These are phyloP conservation scores for Sporothrix euskadiensis DNA, from an alignment of 2,329 filamentous ascomycete species.

Conservation along the genomic window DNA sequence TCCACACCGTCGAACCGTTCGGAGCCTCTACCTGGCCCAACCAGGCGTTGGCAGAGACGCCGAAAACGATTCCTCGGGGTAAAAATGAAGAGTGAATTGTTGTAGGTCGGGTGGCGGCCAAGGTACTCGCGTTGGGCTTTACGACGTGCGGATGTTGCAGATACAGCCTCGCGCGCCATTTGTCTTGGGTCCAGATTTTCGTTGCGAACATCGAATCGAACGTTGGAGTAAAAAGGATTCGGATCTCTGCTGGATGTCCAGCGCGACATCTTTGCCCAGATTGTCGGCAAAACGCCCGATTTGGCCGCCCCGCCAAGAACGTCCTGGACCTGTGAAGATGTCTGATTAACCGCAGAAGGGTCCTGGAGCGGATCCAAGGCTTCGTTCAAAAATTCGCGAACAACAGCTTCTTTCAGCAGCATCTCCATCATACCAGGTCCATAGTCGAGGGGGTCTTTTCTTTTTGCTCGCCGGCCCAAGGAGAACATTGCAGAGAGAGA, in stretches of 20 bases:
- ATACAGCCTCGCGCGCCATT: constrained; percentile 88
- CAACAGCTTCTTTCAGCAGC: constrained; percentile 93
- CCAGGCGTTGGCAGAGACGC: constrained; percentile 80
- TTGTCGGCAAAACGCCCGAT: constrained; percentile 58
- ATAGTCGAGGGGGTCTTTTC: constrained; percentile 84
- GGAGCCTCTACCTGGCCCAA: constrained; percentile 83
- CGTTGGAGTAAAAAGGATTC: constrained; percentile 89
- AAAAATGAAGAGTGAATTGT: constrained; percentile 88
- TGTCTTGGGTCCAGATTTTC: constrained; percentile 80
- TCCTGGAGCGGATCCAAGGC: constrained; percentile 51
- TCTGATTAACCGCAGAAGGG: constrained; percentile 40
- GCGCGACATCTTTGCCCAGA: constrained; percentile 62
- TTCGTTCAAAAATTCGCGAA: constrained; percentile 90
- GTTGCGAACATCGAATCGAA: constrained; percentile 67
- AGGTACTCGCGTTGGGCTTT: constrained; percentile 90
- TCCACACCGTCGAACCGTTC: constrained; percentile 87
- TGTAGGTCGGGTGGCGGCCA: constrained; percentile 82
- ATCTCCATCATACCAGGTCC: constrained; percentile 91
- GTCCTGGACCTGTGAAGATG: constrained; percentile 39
- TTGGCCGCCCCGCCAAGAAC: constrained; percentile 44
- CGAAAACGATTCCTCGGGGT: constrained; percentile 74
- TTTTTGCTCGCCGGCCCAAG: constrained; percentile 59
- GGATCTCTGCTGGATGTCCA: constrained; percentile 68
- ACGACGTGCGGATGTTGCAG: constrained; percentile 77
- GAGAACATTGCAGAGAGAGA: constrained; percentile 71